Conservation (phyloP, 1,284 basidiomycete genomes). For the Mycena citricolor region DNA sequence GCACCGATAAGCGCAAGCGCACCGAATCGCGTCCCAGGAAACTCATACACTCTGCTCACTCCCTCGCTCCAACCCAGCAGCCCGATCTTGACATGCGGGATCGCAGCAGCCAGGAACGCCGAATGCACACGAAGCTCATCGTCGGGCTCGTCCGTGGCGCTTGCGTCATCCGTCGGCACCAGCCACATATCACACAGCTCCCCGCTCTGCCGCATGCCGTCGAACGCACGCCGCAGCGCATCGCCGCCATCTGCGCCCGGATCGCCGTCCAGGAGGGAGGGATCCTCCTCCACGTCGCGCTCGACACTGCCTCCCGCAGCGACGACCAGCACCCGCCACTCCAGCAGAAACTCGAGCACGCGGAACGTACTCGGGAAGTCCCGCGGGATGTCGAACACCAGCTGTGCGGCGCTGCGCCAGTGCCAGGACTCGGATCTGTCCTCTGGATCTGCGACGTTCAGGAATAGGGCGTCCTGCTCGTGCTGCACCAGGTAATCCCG, state of each 20-base stretch:
- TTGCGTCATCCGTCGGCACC: conserved; percentile 12
- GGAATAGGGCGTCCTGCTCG: conserved; percentile 31
- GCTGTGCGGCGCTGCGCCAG: conserved; percentile 33
- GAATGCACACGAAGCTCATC: conserved; percentile 33
- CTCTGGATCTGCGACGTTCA: conserved; percentile 38
- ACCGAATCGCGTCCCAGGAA: conserved; percentile 19
- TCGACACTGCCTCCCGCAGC: conserved; percentile 32
- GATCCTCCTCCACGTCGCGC: conserved; percentile 18
- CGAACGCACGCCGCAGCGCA: conserved; percentile 26
- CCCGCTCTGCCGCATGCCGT: conserved; percentile 29
- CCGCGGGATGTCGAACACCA: conserved; percentile 34
- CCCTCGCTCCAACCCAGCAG: conserved; percentile 12
- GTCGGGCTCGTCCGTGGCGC: conserved; percentile 19
- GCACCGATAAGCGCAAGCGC: conserved; percentile 23
- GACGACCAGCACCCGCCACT: conserved; percentile 33
- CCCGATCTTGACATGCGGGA: conserved; percentile 13
- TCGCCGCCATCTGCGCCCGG: conserved; percentile 12
- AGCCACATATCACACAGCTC: conserved; percentile 35
- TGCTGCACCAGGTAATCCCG: conserved; percentile 9
- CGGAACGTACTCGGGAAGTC: conserved; percentile 26
- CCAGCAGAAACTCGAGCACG: conserved; percentile 32
- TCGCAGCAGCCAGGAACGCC: conserved; percentile 32
- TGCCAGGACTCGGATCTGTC: conserved; percentile 30
- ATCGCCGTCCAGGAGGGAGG: conserved; percentile 22
- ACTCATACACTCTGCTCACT: neutral